Percentiles rank a stretch among this genome's conserved stretches.
Conservation (phyloP, 345 rosid genomes). For the Viola odorata region DNA sequence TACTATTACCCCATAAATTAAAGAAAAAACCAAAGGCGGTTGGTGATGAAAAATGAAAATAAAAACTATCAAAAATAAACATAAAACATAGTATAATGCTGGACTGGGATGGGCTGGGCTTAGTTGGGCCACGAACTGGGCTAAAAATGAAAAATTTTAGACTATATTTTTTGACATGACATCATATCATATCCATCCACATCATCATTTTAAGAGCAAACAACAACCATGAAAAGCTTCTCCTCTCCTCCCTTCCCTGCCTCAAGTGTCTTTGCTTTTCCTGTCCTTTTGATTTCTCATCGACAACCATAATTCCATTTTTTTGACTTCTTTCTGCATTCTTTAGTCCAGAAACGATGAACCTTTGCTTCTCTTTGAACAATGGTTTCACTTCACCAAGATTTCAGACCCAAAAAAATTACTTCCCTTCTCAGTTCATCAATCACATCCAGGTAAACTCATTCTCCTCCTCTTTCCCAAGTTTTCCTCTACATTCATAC, state of each 20-base stretch:
- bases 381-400: constrained; percentile 31
- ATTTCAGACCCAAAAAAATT: constrained; percentile 24
- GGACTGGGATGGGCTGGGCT: too few relatives aligned
- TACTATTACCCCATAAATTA: too few relatives aligned
- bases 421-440: constrained; percentile 30
- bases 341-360: neutral
- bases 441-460: constrained; percentile 54
- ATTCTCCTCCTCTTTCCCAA: constrained; percentile 16
- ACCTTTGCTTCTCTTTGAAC: constrained; percentile 42
- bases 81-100: too few relatives aligned
- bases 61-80: too few relatives aligned
- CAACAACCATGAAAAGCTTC: constrained; percentile 32
- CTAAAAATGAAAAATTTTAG: too few relatives aligned
- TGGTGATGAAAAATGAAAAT: too few relatives aligned
- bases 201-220: neutral
- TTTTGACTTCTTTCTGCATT: neutral
- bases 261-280: neutral
- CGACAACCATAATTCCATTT: neutral
- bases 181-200: too few relatives aligned
- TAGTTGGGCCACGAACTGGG: too few relatives aligned
- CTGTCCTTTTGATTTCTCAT: neutral
- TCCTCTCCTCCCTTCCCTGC: constrained; percentile 21
- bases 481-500: constrained; percentile 14
- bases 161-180: too few relatives aligned
- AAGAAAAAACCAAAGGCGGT: too few relatives aligned